These are phyloP conservation scores for Diaporthe batatas DNA, from an alignment of 2,329 filamentous ascomycete species.

Conservation along the genomic window DNA sequence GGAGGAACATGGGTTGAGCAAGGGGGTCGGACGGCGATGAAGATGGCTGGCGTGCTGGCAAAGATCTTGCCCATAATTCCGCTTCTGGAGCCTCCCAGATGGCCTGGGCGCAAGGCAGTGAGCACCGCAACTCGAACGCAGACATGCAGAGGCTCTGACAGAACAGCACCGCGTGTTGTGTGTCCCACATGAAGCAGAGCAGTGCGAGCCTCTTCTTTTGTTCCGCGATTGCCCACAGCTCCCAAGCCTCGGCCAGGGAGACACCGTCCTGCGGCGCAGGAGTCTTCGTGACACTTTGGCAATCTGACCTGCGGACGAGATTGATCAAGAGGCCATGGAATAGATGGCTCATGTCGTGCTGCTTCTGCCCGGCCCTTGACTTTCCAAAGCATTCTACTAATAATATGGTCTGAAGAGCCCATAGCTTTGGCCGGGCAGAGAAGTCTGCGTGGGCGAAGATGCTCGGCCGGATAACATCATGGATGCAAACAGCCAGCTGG, in stretches of 20 bases:
- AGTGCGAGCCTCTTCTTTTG: conserved; percentile 72
- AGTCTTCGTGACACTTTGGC: conserved; percentile 52
- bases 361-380: conserved; percentile 71
- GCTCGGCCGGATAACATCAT: conserved; percentile 69
- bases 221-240: conserved; percentile 66
- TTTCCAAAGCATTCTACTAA: conserved; percentile 76
- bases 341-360: conserved; percentile 73
- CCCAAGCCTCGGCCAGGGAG: conserved; percentile 63
- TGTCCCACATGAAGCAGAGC: conserved; percentile 76
- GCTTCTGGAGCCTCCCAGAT: conserved; percentile 71
- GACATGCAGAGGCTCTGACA: conserved; percentile 77
- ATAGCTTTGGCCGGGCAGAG: conserved; percentile 69
- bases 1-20: conserved; percentile 64
- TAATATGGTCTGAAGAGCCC: conserved; percentile 72
- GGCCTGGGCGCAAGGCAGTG: conserved; percentile 66
- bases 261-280: conserved; percentile 42
- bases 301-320: conserved; percentile 54
- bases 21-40: background rate
- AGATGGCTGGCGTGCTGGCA: background rate
- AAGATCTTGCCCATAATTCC: conserved; percentile 51
- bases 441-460: conserved; percentile 72
- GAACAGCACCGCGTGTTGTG: conserved; percentile 73
- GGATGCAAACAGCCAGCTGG: conserved; percentile 71
- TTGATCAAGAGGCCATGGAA: conserved; percentile 58
- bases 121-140: conserved; percentile 70